A percentile compares a stretch with the other conserved stretches of the same genome.
phyloP scores from a whole-genome alignment of 176 grass and related monocot genomes.

The Aegilops longissima region DNA sequence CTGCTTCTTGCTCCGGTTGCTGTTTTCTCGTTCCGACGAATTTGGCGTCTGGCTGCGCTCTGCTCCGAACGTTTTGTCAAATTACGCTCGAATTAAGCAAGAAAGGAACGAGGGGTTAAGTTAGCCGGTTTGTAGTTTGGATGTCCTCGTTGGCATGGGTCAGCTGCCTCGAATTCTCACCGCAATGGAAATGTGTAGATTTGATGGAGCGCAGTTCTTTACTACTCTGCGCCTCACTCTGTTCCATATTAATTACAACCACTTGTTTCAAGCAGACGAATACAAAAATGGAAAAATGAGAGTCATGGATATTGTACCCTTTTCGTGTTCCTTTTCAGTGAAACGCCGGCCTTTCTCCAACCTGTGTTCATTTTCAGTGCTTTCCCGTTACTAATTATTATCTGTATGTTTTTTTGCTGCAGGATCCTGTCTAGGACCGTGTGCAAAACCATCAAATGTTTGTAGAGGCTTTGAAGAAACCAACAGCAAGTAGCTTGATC shows the following conservation, averaged over 20 bases:
- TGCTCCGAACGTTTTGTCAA: not conserved
- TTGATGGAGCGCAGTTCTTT: not conserved
- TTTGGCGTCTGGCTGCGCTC: not conserved
- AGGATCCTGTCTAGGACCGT: not conserved
- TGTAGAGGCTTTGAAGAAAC: not conserved
- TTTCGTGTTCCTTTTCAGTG: not conserved
- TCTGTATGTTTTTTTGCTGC: slow-evolving; percentile 23
- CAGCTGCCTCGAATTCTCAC: not conserved
- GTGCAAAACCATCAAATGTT: slow-evolving; percentile 35
- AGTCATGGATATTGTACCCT: not conserved
- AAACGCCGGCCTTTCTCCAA: not conserved
- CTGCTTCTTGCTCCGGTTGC: not conserved
- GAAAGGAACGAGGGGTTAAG: not conserved
- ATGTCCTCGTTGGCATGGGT: not conserved
- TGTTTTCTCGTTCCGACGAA: not conserved
- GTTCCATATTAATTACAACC: not conserved
- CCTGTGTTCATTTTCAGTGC: not conserved
- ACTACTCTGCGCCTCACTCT: not conserved
- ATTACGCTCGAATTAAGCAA: not conserved
- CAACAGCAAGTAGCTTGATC: not conserved
- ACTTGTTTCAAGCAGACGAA: not conserved
- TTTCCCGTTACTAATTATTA: not conserved
- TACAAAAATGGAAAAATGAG: not conserved
- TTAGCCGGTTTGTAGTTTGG: not conserved
- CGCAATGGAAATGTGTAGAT: not conserved